Evolutionary conservation across 768 basidiomycete genomes (phyloP).

Genomic region (Russula ochroleuca): DNA sequence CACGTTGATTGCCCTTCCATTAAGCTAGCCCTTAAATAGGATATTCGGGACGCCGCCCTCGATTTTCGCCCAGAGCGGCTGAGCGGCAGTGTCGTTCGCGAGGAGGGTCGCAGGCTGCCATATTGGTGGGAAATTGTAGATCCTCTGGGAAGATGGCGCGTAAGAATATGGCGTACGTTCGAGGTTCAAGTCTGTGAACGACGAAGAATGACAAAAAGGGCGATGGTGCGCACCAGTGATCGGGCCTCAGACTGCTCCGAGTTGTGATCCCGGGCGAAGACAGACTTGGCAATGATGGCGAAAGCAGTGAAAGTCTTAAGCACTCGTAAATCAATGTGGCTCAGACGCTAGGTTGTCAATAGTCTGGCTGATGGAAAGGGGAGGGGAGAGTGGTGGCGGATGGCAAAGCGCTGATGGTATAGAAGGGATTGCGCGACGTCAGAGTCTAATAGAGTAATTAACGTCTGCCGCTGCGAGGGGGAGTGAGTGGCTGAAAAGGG

Average conservation of each 20-base stretch:
- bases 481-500: no score
- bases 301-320: neutral
- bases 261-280: conserved; percentile 17
- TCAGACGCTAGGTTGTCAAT: no score
- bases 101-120: conserved; percentile 22
- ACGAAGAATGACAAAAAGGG: neutral
- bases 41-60: conserved; percentile 42
- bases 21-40: conserved; percentile 33
- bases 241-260: conserved; percentile 22
- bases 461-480: no score
- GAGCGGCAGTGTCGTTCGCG: conserved; percentile 18
- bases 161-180: conserved; percentile 23
- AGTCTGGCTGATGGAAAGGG: neutral
- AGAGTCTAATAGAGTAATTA: no score
- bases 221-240: neutral
- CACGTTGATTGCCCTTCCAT: neutral
- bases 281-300: neutral
- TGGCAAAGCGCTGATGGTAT: no score
- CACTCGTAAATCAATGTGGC: no score
- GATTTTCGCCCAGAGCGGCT: conserved; percentile 43
- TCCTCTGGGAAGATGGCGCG: neutral
- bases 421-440: no score
- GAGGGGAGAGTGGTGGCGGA: no score
- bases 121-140: conserved; percentile 9
- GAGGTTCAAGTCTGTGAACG: conserved; percentile 9